Evolutionary conservation across 805 yeast genomes (phyloP).

Genomic region (Pachysolen tannophilus): DNA sequence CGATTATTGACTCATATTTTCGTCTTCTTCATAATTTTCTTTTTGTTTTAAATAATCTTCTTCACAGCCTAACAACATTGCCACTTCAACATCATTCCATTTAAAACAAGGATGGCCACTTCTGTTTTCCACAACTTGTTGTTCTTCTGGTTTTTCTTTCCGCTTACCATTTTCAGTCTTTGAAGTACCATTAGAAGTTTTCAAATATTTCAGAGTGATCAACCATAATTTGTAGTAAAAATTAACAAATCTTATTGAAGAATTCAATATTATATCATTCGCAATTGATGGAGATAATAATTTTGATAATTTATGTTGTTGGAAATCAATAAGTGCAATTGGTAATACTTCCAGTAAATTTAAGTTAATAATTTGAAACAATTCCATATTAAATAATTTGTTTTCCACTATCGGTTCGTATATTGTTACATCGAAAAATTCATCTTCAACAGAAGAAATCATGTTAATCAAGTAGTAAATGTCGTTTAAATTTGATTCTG

Average conservation of each 20-base stretch:
- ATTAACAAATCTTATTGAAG: conserved; percentile 40
- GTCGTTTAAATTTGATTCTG: conserved; percentile 46
- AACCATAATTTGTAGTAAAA: conserved; percentile 33
- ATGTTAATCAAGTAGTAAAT: conserved; percentile 58
- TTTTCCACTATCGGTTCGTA: conserved; percentile 62
- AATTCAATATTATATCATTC: conserved; percentile 42
- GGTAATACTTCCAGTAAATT: conserved; percentile 48
- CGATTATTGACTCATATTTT: not conserved
- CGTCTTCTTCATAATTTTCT: conserved; percentile 7
- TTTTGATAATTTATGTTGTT: conserved; percentile 44
- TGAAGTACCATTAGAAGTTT: conserved; percentile 16
- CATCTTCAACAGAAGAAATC: conserved; percentile 61
- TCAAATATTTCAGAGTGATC: conserved; percentile 30
- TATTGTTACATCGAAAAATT: conserved; percentile 49
- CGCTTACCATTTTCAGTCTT: conserved; percentile 11
- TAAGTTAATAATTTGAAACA: conserved; percentile 33
- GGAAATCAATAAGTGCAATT: conserved; percentile 51
- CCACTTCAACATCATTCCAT: conserved; percentile 54
- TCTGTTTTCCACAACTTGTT: too few relatives aligned
- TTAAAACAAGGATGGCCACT: conserved; percentile 27
- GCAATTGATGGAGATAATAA: conserved; percentile 58
- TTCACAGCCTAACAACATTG: conserved; percentile 67
- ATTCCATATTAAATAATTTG: conserved; percentile 39
- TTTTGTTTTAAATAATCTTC: conserved; percentile 21
- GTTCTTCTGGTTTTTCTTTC: conserved; percentile 15